Evolutionary conservation across 352 stramenopile species (phyloP).

Genomic region (Pythium sukuiense): DNA sequence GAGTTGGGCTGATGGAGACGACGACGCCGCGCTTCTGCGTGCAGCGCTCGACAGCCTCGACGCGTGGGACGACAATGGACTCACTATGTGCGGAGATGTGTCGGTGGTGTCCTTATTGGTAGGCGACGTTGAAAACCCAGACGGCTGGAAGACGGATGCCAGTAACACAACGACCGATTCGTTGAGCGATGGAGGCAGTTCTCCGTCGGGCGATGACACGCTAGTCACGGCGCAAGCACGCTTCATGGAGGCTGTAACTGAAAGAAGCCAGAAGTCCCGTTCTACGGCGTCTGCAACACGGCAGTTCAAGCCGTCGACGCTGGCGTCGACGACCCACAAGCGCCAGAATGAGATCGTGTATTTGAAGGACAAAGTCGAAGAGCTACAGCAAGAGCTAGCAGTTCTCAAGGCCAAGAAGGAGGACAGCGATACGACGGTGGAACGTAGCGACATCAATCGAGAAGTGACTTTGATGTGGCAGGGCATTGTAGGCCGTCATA

Average conservation of each 20-base stretch:
- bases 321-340: conserved; percentile 8
- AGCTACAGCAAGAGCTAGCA: conserved; percentile 6
- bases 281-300: background rate
- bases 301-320: conserved; percentile 6
- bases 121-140: background rate
- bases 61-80: background rate
- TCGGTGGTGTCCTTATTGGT: background rate
- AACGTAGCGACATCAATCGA: background rate
- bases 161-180: background rate
- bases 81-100: background rate
- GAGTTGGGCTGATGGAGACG: background rate
- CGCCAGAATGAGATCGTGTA: conserved; percentile 6
- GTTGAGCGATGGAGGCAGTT: background rate
- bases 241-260: too few species aligned
- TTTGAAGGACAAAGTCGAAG: background rate
- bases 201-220: background rate
- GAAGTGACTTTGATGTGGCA: conserved; percentile 4
- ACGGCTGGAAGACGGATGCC: background rate
- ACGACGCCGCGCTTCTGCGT: conserved; percentile 9
- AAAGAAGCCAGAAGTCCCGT: too few species aligned
- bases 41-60: conserved; percentile 16
- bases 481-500: conserved; percentile 6
- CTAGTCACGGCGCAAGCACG: background rate
- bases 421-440: background rate
- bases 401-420: background rate